Percentiles rank a stretch among this genome's conserved stretches.
Evolutionary conservation across 2,329 filamentous ascomycete genomes (phyloP).

Genomic region (Bipolaris sorokiniana): DNA sequence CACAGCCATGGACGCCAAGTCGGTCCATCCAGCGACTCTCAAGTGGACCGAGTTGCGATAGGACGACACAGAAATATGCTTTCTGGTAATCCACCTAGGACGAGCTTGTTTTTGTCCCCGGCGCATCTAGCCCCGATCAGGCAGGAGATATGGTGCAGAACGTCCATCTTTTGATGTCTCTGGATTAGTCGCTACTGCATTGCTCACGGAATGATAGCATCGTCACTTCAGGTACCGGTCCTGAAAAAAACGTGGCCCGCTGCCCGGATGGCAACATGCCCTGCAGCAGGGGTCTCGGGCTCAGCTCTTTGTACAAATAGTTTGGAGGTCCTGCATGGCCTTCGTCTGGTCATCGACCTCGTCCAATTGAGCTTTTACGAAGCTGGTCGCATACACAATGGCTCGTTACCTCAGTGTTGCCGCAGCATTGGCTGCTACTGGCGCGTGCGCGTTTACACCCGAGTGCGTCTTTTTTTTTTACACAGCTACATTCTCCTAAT

Average conservation of each 20-base stretch:
- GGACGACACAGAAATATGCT: conserved; percentile 28
- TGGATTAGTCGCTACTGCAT: conserved; percentile 16
- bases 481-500: not conserved
- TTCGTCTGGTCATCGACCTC: conserved; percentile 28
- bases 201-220: not conserved
- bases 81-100: conserved; percentile 27
- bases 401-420: conserved; percentile 43
- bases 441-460: conserved; percentile 44
- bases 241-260: conserved; percentile 24
- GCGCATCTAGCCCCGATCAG: conserved; percentile 23
- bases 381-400: conserved; percentile 41
- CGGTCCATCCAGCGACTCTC: conserved; percentile 15
- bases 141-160: conserved; percentile 28
- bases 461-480: conserved; percentile 32
- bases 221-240: conserved; percentile 17
- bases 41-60: conserved; percentile 28
- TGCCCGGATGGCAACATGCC: conserved; percentile 20
- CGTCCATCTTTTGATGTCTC: conserved; percentile 15
- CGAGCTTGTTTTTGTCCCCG: conserved; percentile 33
- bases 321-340: conserved; percentile 21
- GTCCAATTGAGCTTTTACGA: conserved; percentile 36
- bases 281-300: conserved; percentile 7
- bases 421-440: conserved; percentile 42
- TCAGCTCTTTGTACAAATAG: conserved; percentile 32
- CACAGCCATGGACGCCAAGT: conserved; percentile 27